phyloP scores from a whole-genome alignment of 225 moss, liverwort and hornwort genomes.

The Pseudoscleropodium purum region DNA sequence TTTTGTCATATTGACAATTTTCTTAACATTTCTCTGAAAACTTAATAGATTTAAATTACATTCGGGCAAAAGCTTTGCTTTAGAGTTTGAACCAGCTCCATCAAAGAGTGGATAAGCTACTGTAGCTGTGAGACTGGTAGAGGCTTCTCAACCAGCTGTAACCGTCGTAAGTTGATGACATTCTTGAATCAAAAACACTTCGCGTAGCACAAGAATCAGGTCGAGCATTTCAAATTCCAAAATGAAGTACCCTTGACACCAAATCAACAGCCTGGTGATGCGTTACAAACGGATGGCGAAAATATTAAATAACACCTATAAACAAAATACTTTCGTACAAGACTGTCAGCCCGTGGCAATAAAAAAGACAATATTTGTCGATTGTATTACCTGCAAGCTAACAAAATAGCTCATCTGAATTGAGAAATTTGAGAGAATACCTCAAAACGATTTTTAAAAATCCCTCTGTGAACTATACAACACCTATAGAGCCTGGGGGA shows the following conservation, averaged over 20 bases:
- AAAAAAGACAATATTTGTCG: background rate
- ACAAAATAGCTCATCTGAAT: conserved; percentile 2
- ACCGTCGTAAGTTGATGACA: background rate
- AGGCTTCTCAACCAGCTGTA: background rate
- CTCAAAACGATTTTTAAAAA: background rate
- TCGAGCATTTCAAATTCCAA: background rate
- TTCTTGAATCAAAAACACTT: background rate
- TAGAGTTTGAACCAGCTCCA: background rate
- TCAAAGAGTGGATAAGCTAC: background rate
- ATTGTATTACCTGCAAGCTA: conserved; percentile 2
- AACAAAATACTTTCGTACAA: background rate
- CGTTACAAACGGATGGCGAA: background rate
- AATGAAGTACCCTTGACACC: background rate
- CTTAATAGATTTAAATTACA: background rate
- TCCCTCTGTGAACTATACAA: conserved; percentile 37
- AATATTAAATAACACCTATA: too few relatives aligned
- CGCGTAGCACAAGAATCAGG: background rate
- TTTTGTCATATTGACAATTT: background rate
- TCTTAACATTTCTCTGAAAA: background rate
- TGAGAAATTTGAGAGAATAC: conserved; percentile 13
- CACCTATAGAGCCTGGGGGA: conserved; percentile 44
- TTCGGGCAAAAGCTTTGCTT: background rate
- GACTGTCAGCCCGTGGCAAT: background rate
- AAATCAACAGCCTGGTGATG: background rate
- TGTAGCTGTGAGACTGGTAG: background rate